Percentiles rank a stretch among this genome's conserved stretches.
phyloP scores from a whole-genome alignment of 495 filamentous ascomycete species.

The Venustampulla echinocandica region DNA sequence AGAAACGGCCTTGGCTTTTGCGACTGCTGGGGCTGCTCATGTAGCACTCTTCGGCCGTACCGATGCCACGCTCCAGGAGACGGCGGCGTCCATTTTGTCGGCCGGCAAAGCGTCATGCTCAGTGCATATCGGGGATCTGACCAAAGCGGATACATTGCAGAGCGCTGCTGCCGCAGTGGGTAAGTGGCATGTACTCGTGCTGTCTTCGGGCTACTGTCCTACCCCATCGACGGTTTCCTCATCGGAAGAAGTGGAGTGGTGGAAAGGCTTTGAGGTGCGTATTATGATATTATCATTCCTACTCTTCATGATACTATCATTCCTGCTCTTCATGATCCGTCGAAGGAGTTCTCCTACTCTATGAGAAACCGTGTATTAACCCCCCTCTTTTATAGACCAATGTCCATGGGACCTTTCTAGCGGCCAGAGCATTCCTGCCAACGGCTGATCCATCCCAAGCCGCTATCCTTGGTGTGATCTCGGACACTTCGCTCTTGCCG shows the following conservation, averaged over 20 bases:
- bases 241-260: not conserved
- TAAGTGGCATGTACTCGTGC: not conserved
- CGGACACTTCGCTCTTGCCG: slow-evolving; percentile 20
- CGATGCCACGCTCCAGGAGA: not conserved
- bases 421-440: slow-evolving; percentile 30
- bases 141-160: not conserved
- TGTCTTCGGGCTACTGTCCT: not conserved
- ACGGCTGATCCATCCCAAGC: slow-evolving; percentile 27
- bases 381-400: slow-evolving; percentile 29
- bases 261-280: not conserved
- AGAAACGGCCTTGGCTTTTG: not conserved
- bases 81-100: not conserved
- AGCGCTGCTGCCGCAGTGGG: not conserved
- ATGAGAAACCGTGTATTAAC: not conserved
- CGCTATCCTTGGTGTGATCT: slow-evolving; percentile 26
- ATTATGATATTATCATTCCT: not conserved
- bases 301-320: not conserved
- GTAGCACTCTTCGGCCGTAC: not conserved
- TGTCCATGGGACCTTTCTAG: slow-evolving; percentile 30
- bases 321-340: too few species aligned
- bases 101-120: not conserved
- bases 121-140: not conserved
- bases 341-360: not conserved
- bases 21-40: not conserved
- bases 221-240: not conserved